A percentile compares a stretch with the other conserved stretches of the same genome.
phyloP scores from a whole-genome alignment of 106 monocot species.

The Agapanthus africanus region DNA sequence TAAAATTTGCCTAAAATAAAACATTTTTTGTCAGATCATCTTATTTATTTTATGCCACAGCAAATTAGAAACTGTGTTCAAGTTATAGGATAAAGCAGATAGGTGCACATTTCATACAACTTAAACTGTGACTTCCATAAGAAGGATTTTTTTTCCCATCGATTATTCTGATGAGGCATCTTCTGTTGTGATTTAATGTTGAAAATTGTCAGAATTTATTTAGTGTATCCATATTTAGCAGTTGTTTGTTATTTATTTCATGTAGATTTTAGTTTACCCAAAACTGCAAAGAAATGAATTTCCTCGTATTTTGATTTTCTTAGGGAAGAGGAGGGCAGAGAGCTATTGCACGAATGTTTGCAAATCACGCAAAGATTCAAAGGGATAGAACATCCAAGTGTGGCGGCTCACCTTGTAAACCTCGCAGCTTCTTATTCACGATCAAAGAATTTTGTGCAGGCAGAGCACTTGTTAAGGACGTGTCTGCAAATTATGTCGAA shows the following conservation, averaged over 20 bases:
- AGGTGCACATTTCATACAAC: not conserved
- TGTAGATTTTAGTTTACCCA: not conserved
- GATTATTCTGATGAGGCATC: not conserved
- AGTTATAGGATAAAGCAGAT: too few relatives aligned
- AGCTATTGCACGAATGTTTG: conserved; percentile 66
- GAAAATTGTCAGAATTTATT: not conserved
- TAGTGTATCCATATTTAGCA: not conserved
- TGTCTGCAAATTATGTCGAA: conserved; percentile 43
- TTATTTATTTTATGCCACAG: too few relatives aligned
- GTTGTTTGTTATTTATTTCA: not conserved
- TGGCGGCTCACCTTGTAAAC: conserved; percentile 52
- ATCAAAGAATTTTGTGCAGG: conserved; percentile 73
- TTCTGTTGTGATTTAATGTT: not conserved
- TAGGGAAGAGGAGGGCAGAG: conserved; percentile 66
- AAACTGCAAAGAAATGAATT: too few relatives aligned
- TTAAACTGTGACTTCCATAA: not conserved
- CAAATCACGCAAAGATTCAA: conserved; percentile 47
- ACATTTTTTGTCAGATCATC: too few relatives aligned
- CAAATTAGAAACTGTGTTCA: too few relatives aligned
- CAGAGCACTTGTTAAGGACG: conserved; percentile 60
- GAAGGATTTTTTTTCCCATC: not conserved
- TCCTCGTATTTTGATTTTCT: not conserved
- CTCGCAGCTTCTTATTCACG: conserved; percentile 69
- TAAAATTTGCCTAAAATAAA: too few relatives aligned
- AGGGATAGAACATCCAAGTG: conserved; percentile 63